These are phyloP conservation scores for Dichomitus squalens DNA, from an alignment of 1,284 basidiomycete genomes.

Conservation along the genomic window DNA sequence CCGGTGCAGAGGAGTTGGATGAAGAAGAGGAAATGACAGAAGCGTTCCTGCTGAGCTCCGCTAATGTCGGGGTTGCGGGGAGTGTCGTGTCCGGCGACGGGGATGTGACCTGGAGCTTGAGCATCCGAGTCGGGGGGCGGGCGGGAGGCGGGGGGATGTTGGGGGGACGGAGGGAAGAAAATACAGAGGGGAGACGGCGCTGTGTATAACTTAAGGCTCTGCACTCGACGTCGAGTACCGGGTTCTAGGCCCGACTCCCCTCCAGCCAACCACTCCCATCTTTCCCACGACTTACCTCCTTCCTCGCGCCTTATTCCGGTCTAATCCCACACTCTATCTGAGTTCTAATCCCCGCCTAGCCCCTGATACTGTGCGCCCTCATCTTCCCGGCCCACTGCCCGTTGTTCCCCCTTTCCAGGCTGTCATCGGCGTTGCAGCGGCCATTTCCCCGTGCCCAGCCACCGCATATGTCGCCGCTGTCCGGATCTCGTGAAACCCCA, in stretches of 20 bases:
- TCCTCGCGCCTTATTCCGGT: background rate
- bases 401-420: background rate
- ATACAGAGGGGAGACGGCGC: slow-evolving; percentile 15
- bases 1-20: slow-evolving; percentile 55
- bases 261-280: slow-evolving; percentile 1
- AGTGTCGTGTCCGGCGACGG: slow-evolving; percentile 39
- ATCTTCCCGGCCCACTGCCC: slow-evolving; percentile 12
- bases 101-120: slow-evolving; percentile 40
- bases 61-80: slow-evolving; percentile 45
- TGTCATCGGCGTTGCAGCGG: background rate
- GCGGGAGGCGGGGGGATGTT: slow-evolving; percentile 12
- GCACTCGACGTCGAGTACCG: slow-evolving; percentile 14
- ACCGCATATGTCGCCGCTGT: background rate
- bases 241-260: slow-evolving; percentile 19
- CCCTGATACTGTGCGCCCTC: slow-evolving; percentile 2
- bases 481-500: slow-evolving; percentile 16
- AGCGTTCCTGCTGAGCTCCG: slow-evolving; percentile 72
- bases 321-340: slow-evolving; percentile 6
- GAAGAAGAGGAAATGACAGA: slow-evolving; percentile 74
- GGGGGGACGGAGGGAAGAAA: slow-evolving; percentile 19
- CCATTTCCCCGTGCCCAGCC: background rate
- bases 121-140: slow-evolving; percentile 36
- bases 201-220: slow-evolving; percentile 20
- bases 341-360: slow-evolving; percentile 13
- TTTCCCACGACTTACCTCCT: slow-evolving; percentile 11